Base-by-base conservation (phyloP, 805 yeast species). In the Zygosaccharomyces siamensis region DNA sequence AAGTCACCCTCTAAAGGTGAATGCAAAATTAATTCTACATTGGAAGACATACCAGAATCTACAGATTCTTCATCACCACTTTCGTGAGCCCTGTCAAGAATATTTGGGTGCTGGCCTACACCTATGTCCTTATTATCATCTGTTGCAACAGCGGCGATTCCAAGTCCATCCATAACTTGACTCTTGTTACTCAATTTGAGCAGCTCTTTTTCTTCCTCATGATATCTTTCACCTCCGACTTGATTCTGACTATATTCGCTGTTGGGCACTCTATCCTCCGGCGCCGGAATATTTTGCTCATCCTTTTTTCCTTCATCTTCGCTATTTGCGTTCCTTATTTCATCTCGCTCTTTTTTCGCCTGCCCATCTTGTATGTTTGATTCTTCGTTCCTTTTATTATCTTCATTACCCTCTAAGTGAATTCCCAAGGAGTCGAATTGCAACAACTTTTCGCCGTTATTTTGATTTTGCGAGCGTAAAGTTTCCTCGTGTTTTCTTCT, bases 401-500 rank as follows among this genome's bases (percentile, higher is more conserved):
- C 38, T 4, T 42, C 52, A n/a, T 48, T 47, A n/a, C 48, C 48
- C 26, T 52, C 50, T 8, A 55, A 39, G 5, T 45, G 50, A 16
- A 57, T 57, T n/a, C 58, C 60, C 2, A 57, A 47, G 5, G 57
- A 51, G 10, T 50, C 50, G 32, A 51, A 51, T 39, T 51, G 54
- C 12, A 51, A 43, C 11, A 46, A 21, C 28, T 51, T 45, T 7
- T 51, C 54, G 26, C 46, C 39, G 28, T 51, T 51, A 31, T 48
- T 51, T 39, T 45, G 35, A 32, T 51, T 50, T 26, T 48, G 54
- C 16, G 31, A 41, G 32, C 54, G 45, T 36, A 51, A 28, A 10
- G 27, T 43, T 12, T 52, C 55, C 47, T 55, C 64, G 47, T 51
- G 58, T 53, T 44, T 47, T 61, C 59, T 56, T 56, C 63, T 52